Evolutionary conservation across 768 basidiomycete genomes (phyloP).

Genomic region (Termitomyces titanicus): DNA sequence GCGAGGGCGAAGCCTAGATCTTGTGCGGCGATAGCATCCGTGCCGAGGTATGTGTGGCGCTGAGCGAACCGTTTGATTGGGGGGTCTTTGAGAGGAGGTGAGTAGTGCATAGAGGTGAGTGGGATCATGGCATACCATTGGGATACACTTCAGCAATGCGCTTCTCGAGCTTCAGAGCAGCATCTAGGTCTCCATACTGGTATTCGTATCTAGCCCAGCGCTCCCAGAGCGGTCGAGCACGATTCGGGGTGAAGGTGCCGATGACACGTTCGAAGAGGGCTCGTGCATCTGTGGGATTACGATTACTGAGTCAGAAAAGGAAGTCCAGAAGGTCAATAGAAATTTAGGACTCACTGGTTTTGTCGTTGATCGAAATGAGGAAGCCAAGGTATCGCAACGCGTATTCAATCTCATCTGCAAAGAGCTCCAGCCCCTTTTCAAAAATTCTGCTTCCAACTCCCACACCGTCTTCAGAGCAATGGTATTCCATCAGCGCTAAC

Average conservation of each 20-base stretch:
- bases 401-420: slow-evolving; percentile 79
- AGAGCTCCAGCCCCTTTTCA: slow-evolving; percentile 86
- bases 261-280: slow-evolving; percentile 93
- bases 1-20: slow-evolving; percentile 81
- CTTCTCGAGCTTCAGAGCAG: slow-evolving; percentile 84
- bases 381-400: slow-evolving; percentile 89
- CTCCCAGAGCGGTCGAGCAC: slow-evolving; percentile 88
- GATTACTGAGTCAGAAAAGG: not conserved
- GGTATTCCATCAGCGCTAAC: slow-evolving; percentile 91
- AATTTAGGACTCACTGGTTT: slow-evolving; percentile 67
- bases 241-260: slow-evolving; percentile 68
- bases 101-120: slow-evolving; percentile 22
- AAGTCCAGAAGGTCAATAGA: not conserved
- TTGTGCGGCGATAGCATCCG: slow-evolving; percentile 84
- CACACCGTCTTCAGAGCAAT: slow-evolving; percentile 68
- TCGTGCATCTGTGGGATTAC: slow-evolving; percentile 68
- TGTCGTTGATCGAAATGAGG: slow-evolving; percentile 91
- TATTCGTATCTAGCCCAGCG: slow-evolving; percentile 96
- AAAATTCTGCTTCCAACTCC: slow-evolving; percentile 87
- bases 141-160: slow-evolving; percentile 88
- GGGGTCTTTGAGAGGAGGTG: slow-evolving; percentile 52
- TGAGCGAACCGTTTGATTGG: slow-evolving; percentile 91
- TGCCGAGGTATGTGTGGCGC: slow-evolving; percentile 75
- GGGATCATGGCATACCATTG: slow-evolving; percentile 49
- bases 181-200: slow-evolving; percentile 88